Percentiles rank a stretch among this genome's conserved stretches.
These are phyloP conservation scores for Sanguinoderma infundibulare DNA, from an alignment of 1,284 basidiomycete species.

Conservation along the genomic window DNA sequence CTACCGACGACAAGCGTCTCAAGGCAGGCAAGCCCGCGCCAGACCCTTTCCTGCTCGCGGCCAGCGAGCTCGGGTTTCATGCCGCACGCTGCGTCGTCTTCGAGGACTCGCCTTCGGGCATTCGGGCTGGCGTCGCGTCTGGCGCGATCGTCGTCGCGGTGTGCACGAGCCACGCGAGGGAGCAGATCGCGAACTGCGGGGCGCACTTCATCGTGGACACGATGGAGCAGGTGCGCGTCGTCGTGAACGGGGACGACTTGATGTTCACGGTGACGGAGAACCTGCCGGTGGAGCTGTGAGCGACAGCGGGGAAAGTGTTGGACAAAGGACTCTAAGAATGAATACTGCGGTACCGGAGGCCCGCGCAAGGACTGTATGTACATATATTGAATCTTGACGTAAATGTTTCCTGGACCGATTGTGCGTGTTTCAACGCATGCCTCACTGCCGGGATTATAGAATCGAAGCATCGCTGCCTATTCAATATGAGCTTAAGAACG, in stretches of 20 bases:
- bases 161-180: slow-evolving; percentile 66
- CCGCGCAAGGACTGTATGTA: too few relatives aligned
- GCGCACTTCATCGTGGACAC: slow-evolving; percentile 71
- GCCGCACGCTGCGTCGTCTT: slow-evolving; percentile 69
- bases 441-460: too few relatives aligned
- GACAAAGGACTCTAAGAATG: background rate
- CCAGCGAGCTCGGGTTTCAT: slow-evolving; percentile 68
- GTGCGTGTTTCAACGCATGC: too few relatives aligned
- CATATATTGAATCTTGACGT: too few relatives aligned
- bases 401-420: too few relatives aligned
- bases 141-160: slow-evolving; percentile 79
- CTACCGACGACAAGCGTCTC: slow-evolving; percentile 75
- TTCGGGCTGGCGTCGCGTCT: slow-evolving; percentile 71
- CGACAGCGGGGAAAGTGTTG: background rate
- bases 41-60: slow-evolving; percentile 78
- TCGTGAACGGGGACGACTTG: slow-evolving; percentile 43
- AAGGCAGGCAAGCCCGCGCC: slow-evolving; percentile 71
- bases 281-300: too few relatives aligned
- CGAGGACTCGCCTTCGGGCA: slow-evolving; percentile 77
- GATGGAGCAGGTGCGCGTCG: slow-evolving; percentile 57
- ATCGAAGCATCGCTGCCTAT: too few relatives aligned
- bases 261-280: slow-evolving; percentile 36
- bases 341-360: background rate
- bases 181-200: slow-evolving; percentile 61
- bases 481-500: too few relatives aligned